phyloP scores from a whole-genome alignment of 495 filamentous ascomycete genomes.

The Talaromyces nanjingensis region DNA sequence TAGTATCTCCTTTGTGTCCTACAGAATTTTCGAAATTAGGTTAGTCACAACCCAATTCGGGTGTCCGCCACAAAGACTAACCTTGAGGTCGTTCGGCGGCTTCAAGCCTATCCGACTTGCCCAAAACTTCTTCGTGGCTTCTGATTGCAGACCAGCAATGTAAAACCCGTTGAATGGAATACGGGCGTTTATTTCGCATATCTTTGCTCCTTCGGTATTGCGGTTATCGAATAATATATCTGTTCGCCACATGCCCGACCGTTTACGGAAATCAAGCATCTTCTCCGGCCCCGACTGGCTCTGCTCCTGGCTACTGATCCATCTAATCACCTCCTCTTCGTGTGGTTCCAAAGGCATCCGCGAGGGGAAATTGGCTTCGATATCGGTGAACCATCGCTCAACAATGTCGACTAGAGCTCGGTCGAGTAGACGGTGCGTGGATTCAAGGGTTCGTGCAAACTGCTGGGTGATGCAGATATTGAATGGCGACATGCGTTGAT shows the following conservation, averaged over 20 bases:
- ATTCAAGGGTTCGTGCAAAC: slow-evolving; percentile 10
- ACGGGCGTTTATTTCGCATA: slow-evolving; percentile 42
- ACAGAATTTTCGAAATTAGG: not conserved
- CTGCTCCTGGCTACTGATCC: not conserved
- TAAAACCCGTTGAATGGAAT: slow-evolving; percentile 35
- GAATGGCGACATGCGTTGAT: slow-evolving; percentile 13
- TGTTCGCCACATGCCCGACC: slow-evolving; percentile 33
- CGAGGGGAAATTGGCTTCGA: slow-evolving; percentile 22
- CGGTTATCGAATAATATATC: slow-evolving; percentile 32
- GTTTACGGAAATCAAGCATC: slow-evolving; percentile 3
- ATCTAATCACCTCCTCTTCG: slow-evolving; percentile 27
- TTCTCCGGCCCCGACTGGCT: slow-evolving; percentile 13
- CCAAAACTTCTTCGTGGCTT: not conserved
- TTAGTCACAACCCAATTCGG: not conserved
- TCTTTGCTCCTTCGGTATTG: slow-evolving; percentile 18
- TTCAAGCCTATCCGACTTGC: not conserved
- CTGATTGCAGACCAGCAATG: not conserved
- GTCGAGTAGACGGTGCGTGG: slow-evolving; percentile 21
- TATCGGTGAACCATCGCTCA: slow-evolving; percentile 33
- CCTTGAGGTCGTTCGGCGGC: not conserved
- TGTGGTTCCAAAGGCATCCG: slow-evolving; percentile 31
- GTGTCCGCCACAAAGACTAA: not conserved
- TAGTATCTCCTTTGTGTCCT: not conserved
- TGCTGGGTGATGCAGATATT: slow-evolving; percentile 10
- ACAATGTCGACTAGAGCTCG: slow-evolving; percentile 32